Percentiles rank a stretch among this genome's conserved stretches.
Evolutionary conservation across 768 basidiomycete genomes (phyloP).

Genomic region (Clavaria fumosa): DNA sequence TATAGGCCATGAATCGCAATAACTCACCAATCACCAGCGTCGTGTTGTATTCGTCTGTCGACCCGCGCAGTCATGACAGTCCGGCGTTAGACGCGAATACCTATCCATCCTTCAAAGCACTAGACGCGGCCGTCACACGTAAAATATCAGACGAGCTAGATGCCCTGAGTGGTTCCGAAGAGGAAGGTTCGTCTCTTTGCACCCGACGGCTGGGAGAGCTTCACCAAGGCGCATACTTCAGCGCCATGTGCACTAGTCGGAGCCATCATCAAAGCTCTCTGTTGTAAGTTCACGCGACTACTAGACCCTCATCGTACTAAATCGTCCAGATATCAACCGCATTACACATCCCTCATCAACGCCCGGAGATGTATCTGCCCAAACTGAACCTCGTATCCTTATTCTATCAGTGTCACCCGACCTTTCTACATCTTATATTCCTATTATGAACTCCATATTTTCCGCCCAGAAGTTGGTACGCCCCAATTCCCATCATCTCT

Average conservation of each 20-base stretch:
- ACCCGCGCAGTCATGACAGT: slow-evolving; percentile 21
- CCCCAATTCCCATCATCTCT: slow-evolving; percentile 7
- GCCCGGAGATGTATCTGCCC: slow-evolving; percentile 16
- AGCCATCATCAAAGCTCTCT: slow-evolving; percentile 83
- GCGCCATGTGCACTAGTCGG: slow-evolving; percentile 67
- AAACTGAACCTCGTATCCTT: slow-evolving; percentile 26
- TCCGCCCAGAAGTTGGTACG: slow-evolving; percentile 92
- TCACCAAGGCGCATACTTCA: slow-evolving; percentile 12
- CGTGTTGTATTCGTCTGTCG: slow-evolving; percentile 62
- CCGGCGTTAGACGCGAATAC: slow-evolving; percentile 53
- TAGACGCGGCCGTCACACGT: slow-evolving; percentile 51
- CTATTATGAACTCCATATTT: slow-evolving; percentile 98
- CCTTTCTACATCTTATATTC: slow-evolving; percentile 81
- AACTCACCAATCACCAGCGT: too few relatives aligned
- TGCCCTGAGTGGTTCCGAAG: slow-evolving; percentile 28
- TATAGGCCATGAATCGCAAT: too few relatives aligned
- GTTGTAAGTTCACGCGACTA: slow-evolving; percentile 36
- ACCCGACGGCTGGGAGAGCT: too few relatives aligned
- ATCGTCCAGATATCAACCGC: slow-evolving; percentile 25
- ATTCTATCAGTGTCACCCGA: slow-evolving; percentile 91
- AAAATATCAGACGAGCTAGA: slow-evolving; percentile 51
- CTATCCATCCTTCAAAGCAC: slow-evolving; percentile 69
- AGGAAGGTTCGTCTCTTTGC: slow-evolving; percentile 39
- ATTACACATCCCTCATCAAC: slow-evolving; percentile 19
- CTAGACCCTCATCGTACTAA: slow-evolving; percentile 1